Evolutionary conservation across 2,329 filamentous ascomycete species (phyloP).

Genomic region (Paecilomyces fulvus): DNA sequence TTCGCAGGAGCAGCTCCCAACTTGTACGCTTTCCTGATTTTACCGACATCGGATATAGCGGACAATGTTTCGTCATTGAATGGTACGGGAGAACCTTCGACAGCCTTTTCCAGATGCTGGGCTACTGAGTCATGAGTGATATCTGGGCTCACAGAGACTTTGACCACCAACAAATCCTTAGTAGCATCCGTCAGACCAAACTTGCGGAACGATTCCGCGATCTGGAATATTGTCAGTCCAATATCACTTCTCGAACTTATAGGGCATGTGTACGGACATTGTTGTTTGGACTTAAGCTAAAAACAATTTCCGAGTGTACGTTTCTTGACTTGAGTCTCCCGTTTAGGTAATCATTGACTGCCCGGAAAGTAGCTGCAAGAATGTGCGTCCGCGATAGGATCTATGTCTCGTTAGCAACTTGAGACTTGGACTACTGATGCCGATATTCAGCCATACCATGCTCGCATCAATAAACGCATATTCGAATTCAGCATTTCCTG

Average conservation of each 20-base stretch:
- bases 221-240: slow-evolving; percentile 44
- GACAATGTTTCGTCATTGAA: slow-evolving; percentile 58
- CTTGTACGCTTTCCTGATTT: slow-evolving; percentile 81
- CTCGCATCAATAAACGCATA: slow-evolving; percentile 89
- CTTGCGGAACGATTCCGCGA: slow-evolving; percentile 80
- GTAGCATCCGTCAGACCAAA: slow-evolving; percentile 72
- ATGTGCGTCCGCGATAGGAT: slow-evolving; percentile 65
- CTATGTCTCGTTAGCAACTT: slow-evolving; percentile 30
- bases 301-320: slow-evolving; percentile 81
- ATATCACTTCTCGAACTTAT: background rate
- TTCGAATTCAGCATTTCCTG: slow-evolving; percentile 75
- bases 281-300: slow-evolving; percentile 69
- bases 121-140: slow-evolving; percentile 42
- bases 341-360: slow-evolving; percentile 58
- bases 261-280: slow-evolving; percentile 53
- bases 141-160: slow-evolving; percentile 53
- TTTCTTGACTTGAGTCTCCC: slow-evolving; percentile 67
- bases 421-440: background rate
- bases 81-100: slow-evolving; percentile 53
- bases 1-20: slow-evolving; percentile 53
- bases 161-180: slow-evolving; percentile 68
- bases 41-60: slow-evolving; percentile 53
- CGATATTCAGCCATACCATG: slow-evolving; percentile 46
- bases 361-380: slow-evolving; percentile 67
- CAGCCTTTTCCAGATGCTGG: slow-evolving; percentile 51